Conservation (phyloP, 208 protist genomes). For the Acanthamoeba sp. region DNA sequence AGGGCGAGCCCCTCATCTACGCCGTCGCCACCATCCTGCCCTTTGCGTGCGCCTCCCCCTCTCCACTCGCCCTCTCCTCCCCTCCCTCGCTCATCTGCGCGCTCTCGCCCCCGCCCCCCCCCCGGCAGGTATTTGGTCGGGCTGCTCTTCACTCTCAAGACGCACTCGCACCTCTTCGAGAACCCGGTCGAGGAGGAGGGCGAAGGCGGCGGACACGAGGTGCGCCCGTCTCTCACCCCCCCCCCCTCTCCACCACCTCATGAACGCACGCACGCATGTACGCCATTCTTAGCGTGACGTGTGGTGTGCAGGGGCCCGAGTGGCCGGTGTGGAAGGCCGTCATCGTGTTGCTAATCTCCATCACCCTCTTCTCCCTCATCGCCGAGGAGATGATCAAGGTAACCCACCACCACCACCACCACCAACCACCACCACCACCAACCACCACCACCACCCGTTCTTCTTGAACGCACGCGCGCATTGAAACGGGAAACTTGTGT, state of each 20-base stretch:
- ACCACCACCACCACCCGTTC: no score
- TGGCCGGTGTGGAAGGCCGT: slow-evolving; percentile 82
- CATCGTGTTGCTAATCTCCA: slow-evolving; percentile 75
- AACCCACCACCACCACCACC: not conserved
- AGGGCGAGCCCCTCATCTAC: slow-evolving; percentile 80
- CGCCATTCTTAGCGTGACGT: no score
- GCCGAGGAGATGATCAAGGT: slow-evolving; percentile 61
- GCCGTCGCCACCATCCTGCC: slow-evolving; percentile 81
- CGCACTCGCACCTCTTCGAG: slow-evolving; percentile 85
- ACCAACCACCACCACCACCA: not conserved
- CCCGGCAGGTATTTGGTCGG: slow-evolving; percentile 85
- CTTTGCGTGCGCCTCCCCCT: slow-evolving; percentile 83
- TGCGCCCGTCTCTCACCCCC: no score
- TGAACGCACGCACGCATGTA: no score
- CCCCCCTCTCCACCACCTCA: no score
- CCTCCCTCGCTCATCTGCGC: slow-evolving; percentile 80
- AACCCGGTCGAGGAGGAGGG: slow-evolving; percentile 68
- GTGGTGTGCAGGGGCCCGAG: slow-evolving; percentile 73
- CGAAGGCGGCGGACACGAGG: slow-evolving; percentile 41
- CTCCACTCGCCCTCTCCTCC: not conserved
- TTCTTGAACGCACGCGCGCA: no score
- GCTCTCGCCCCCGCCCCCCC: no score
- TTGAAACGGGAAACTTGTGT: no score
- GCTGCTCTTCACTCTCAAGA: slow-evolving; percentile 90
- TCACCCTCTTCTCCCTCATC: slow-evolving; percentile 80